Evolutionary conservation across 1,284 basidiomycete genomes (phyloP).

Genomic region (Apiotrichum mycotoxinovorans): DNA sequence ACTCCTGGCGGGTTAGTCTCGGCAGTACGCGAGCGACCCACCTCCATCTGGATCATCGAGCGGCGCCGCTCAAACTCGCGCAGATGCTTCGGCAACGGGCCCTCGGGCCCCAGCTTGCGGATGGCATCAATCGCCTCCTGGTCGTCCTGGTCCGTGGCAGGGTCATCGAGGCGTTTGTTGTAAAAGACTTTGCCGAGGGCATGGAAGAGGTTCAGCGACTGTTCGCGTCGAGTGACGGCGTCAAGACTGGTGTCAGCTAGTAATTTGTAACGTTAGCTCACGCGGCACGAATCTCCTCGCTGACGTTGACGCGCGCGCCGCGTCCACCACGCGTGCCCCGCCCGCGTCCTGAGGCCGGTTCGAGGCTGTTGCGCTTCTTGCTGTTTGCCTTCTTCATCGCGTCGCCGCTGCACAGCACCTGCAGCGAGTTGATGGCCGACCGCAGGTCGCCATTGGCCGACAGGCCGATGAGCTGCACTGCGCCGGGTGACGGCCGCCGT

Average conservation of each 20-base stretch:
- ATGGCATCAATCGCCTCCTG: slow-evolving; percentile 27
- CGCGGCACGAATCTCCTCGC: slow-evolving; percentile 46
- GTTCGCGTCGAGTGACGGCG: slow-evolving; percentile 73
- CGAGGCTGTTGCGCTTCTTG: slow-evolving; percentile 22
- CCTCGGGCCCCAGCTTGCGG: slow-evolving; percentile 49
- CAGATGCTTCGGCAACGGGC: slow-evolving; percentile 59
- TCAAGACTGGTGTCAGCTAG: slow-evolving; percentile 54
- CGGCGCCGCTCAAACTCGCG: slow-evolving; percentile 61
- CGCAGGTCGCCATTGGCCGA: slow-evolving; percentile 85
- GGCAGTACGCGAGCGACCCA: slow-evolving; percentile 35
- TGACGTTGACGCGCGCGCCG: slow-evolving; percentile 43
- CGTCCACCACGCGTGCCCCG: slow-evolving; percentile 29
- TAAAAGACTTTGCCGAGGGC: slow-evolving; percentile 89
- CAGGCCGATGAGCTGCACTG: slow-evolving; percentile 69
- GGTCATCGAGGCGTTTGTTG: slow-evolving; percentile 68
- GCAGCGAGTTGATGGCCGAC: slow-evolving; percentile 85
- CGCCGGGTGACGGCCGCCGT: slow-evolving; percentile 58
- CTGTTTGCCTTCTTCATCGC: not conserved
- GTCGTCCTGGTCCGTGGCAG: slow-evolving; percentile 34
- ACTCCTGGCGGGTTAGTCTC: slow-evolving; percentile 22
- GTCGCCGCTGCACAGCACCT: slow-evolving; percentile 58
- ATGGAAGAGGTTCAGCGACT: slow-evolving; percentile 85
- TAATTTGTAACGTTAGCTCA: slow-evolving; percentile 25
- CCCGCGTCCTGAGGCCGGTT: not conserved
- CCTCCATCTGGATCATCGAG: slow-evolving; percentile 78